Evolutionary conservation across 2,329 filamentous ascomycete genomes (phyloP).

Genomic region (Xylaria sp.): DNA sequence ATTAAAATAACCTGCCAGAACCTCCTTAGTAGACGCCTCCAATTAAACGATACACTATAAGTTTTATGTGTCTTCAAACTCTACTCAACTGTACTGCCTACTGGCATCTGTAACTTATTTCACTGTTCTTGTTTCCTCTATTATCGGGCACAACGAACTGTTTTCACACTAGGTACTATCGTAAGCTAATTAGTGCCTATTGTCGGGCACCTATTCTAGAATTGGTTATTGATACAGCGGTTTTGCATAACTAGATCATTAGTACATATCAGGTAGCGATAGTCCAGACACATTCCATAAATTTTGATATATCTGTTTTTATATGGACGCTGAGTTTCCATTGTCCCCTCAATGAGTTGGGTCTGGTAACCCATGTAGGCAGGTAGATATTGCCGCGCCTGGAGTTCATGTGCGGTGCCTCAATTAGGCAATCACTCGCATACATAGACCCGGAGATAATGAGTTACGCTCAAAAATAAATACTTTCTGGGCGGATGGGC

Average conservation of each 20-base stretch:
- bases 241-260: not conserved
- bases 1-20: not conserved
- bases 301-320: conserved; percentile 1
- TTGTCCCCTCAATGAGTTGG: not conserved
- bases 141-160: not conserved
- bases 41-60: not conserved
- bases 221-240: not conserved
- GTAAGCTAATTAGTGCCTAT: not conserved
- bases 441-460: conserved; percentile 12
- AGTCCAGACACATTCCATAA: not conserved
- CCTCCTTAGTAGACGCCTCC: not conserved
- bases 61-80: not conserved
- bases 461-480: not conserved
- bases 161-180: not conserved
- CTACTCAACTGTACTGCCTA: not conserved
- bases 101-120: not conserved
- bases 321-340: not conserved
- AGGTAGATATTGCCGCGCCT: conserved; percentile 5
- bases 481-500: not conserved
- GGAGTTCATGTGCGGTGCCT: not conserved
- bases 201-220: not conserved
- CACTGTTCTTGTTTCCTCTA: not conserved
- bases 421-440: conserved; percentile 23
- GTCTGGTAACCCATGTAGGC: conserved; percentile 1
- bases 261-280: not conserved